These are phyloP conservation scores for Ceratocystis albifundus DNA, from an alignment of 2,329 filamentous ascomycete genomes.

Conservation along the genomic window DNA sequence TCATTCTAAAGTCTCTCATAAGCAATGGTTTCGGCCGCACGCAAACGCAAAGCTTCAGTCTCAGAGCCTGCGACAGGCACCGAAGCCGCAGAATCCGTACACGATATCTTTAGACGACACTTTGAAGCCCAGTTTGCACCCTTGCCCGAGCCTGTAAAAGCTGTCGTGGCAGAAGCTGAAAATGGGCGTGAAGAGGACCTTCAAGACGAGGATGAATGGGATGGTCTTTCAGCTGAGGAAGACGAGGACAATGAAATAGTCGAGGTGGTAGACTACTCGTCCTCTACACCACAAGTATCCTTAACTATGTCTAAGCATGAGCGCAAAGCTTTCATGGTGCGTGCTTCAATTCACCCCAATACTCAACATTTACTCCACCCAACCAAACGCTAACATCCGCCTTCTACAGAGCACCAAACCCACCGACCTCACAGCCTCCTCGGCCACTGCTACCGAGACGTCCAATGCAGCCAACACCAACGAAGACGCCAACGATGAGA, in stretches of 20 bases:
- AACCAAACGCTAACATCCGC: background rate
- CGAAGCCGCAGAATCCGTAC: slow-evolving; percentile 41
- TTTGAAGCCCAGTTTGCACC: slow-evolving; percentile 86
- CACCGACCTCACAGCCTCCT: slow-evolving; percentile 39
- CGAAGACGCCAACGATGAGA: slow-evolving; percentile 37
- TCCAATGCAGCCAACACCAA: slow-evolving; percentile 25
- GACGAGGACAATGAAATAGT: slow-evolving; percentile 31
- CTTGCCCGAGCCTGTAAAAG: slow-evolving; percentile 35
- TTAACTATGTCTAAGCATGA: slow-evolving; percentile 52
- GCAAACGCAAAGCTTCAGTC: slow-evolving; percentile 39
- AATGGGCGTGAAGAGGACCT: slow-evolving; percentile 26
- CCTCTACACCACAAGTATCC: slow-evolving; percentile 31
- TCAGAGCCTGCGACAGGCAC: slow-evolving; percentile 25
- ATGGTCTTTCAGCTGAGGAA: slow-evolving; percentile 23
- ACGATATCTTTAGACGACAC: slow-evolving; percentile 67
- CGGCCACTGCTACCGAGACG: slow-evolving; percentile 24
- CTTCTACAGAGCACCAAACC: slow-evolving; percentile 30
- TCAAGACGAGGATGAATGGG: slow-evolving; percentile 26
- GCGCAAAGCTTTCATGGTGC: slow-evolving; percentile 66
- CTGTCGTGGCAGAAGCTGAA: slow-evolving; percentile 26
- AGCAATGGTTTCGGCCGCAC: slow-evolving; percentile 34
- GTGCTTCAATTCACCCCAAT: slow-evolving; percentile 15
- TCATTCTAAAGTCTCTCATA: background rate
- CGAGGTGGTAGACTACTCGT: slow-evolving; percentile 52
- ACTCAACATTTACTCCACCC: background rate